A percentile compares a stretch with the other conserved stretches of the same genome.
Conservation (phyloP, 1,139 yeast species). For the Taiozyma sp. region DNA sequence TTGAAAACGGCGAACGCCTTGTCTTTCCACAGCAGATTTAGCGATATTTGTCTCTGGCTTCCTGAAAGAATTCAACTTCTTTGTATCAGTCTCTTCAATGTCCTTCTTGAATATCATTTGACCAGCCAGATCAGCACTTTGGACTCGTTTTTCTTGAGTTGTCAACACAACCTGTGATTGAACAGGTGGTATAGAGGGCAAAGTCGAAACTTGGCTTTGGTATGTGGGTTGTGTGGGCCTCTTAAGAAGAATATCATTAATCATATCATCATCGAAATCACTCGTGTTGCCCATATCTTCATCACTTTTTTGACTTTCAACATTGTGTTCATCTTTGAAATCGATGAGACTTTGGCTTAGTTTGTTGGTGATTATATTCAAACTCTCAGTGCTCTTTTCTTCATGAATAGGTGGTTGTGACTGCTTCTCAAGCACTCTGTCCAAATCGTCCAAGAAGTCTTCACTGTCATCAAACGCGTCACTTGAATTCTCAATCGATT, state of each 20-base stretch:
- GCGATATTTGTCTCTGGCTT: constrained; percentile 30
- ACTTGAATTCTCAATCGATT: constrained; percentile 13
- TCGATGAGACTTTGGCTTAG: constrained; percentile 5
- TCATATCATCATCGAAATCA: constrained; percentile 9
- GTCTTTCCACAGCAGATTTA: constrained; percentile 39
- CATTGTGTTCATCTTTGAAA: neutral
- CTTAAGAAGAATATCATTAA: constrained; percentile 4
- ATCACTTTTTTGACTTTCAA: neutral
- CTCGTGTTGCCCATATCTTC: constrained; percentile 1
- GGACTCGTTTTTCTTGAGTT: constrained; percentile 20
- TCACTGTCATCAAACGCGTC: constrained; percentile 23
- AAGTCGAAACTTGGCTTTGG: neutral
- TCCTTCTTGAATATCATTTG: constrained; percentile 29
- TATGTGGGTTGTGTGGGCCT: neutral
- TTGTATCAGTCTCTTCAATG: constrained; percentile 26
- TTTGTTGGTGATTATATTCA: constrained; percentile 1
- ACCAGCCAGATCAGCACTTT: constrained; percentile 26
- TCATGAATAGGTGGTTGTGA: constrained; percentile 1
- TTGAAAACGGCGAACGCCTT: constrained; percentile 47
- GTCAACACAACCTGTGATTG: constrained; percentile 2
- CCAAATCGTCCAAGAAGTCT: constrained; percentile 20
- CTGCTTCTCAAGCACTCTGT: constrained; percentile 8
- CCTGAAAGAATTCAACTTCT: constrained; percentile 12
- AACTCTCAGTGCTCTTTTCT: neutral
- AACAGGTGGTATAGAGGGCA: neutral